phyloP scores from a whole-genome alignment of 1,284 basidiomycete genomes.

The Leccinum solheimii region DNA sequence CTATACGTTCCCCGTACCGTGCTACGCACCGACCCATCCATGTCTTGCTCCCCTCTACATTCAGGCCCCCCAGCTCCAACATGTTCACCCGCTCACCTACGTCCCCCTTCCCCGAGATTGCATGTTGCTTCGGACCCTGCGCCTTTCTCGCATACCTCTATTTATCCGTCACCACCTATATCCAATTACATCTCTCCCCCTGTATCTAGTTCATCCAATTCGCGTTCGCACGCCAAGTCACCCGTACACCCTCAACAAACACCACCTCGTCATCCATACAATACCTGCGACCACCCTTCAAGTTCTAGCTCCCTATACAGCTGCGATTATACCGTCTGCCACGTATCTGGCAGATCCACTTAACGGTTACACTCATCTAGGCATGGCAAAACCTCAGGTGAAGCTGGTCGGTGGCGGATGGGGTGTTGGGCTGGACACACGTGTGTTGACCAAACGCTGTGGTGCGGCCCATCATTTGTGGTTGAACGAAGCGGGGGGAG shows the following conservation, averaged over 20 bases:
- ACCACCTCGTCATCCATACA: conserved; percentile 32
- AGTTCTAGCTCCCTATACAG: conserved; percentile 54
- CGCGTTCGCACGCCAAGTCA: conserved; percentile 34
- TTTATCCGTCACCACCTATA: conserved; percentile 34
- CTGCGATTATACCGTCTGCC: conserved; percentile 59
- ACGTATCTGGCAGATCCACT: conserved; percentile 65
- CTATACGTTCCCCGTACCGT: conserved; percentile 26
- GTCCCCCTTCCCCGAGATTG: conserved; percentile 32
- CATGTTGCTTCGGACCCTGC: conserved; percentile 29
- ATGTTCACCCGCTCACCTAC: conserved; percentile 29
- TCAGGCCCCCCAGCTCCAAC: conserved; percentile 5
- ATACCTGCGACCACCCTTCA: conserved; percentile 46
- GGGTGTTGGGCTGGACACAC: conserved; percentile 79
- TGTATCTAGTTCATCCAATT: conserved; percentile 36
- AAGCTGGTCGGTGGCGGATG: conserved; percentile 81
- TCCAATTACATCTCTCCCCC: conserved; percentile 25
- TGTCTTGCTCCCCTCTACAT: conserved; percentile 10
- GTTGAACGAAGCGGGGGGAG: conserved; percentile 24
- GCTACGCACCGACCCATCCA: conserved; percentile 17
- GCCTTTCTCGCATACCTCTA: conserved; percentile 29
- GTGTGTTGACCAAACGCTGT: too few relatives aligned
- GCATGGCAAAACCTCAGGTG: conserved; percentile 77
- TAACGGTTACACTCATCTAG: conserved; percentile 69
- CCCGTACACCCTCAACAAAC: conserved; percentile 38
- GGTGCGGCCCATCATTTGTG: conserved; percentile 68